These are phyloP conservation scores for Cordyceps militaris DNA, from an alignment of 2,329 filamentous ascomycete species.

Conservation along the genomic window DNA sequence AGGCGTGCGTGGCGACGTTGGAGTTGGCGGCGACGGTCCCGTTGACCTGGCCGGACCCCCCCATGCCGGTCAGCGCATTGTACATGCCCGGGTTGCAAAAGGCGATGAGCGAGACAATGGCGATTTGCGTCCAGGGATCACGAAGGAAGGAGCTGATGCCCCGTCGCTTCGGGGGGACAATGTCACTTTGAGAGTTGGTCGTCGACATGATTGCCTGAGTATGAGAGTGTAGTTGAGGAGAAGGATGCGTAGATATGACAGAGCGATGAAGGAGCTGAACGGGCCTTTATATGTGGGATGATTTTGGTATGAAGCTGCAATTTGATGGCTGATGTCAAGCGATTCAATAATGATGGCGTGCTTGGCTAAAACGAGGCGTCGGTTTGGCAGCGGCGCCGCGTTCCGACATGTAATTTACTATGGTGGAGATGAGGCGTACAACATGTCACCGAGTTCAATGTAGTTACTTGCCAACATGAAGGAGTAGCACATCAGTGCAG, in stretches of 20 bases:
- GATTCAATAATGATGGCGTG: background rate
- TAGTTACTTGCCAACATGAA: background rate
- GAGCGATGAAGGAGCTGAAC: background rate
- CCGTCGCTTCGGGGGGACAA: background rate
- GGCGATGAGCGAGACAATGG: background rate
- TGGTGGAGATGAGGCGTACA: background rate
- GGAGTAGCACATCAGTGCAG: background rate
- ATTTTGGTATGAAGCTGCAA: background rate
- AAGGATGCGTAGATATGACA: no score
- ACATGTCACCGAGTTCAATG: background rate
- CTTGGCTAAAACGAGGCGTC: background rate
- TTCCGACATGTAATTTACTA: background rate
- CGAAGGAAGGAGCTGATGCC: background rate
- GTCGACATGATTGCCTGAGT: background rate
- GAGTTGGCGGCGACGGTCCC: background rate
- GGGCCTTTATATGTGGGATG: background rate
- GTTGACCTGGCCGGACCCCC: conserved; percentile 1
- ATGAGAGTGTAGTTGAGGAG: background rate
- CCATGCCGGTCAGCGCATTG: background rate
- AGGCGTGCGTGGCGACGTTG: background rate
- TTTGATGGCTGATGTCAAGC: background rate
- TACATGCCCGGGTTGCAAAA: conserved; percentile 3
- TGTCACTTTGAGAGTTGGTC: background rate
- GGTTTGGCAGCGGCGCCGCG: background rate
- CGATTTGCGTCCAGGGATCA: background rate